phyloP scores from a whole-genome alignment of 164 flowering plant genomes.

The Akebia trifoliata region DNA sequence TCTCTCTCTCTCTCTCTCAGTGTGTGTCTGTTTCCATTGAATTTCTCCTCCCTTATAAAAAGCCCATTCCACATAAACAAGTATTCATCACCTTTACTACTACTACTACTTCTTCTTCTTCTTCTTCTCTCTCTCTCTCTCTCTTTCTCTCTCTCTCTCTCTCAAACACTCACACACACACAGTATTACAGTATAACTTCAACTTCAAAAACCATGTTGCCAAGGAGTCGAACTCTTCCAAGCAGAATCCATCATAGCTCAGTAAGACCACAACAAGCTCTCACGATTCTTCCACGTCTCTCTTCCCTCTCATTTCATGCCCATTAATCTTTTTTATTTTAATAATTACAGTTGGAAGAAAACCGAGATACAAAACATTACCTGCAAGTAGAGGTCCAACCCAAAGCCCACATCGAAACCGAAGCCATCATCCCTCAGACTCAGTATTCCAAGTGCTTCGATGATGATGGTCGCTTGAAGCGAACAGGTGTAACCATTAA shows the following conservation, averaged over 20 bases:
- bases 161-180: no score
- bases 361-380: slow-evolving; percentile 38
- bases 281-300: not conserved
- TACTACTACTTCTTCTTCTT: no score
- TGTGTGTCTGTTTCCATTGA: no score
- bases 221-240: slow-evolving; percentile 48
- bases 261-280: no score
- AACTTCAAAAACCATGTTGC: slow-evolving; percentile 14
- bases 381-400: slow-evolving; percentile 46
- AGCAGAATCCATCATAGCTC: slow-evolving; percentile 34
- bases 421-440: slow-evolving; percentile 37
- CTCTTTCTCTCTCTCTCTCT: no score
- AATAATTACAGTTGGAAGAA: slow-evolving; percentile 31
- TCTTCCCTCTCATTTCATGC: not conserved
- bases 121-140: no score
- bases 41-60: no score
- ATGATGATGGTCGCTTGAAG: slow-evolving; percentile 53
- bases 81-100: no score
- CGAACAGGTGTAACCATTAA: slow-evolving; percentile 38
- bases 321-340: not conserved
- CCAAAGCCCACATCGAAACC: slow-evolving; percentile 28
- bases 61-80: no score
- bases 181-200: no score
- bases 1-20: no score
- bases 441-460: slow-evolving; percentile 41